Base-by-base conservation (phyloP, 2,329 filamentous ascomycete genomes). In the Corynespora cassiicola region DNA sequence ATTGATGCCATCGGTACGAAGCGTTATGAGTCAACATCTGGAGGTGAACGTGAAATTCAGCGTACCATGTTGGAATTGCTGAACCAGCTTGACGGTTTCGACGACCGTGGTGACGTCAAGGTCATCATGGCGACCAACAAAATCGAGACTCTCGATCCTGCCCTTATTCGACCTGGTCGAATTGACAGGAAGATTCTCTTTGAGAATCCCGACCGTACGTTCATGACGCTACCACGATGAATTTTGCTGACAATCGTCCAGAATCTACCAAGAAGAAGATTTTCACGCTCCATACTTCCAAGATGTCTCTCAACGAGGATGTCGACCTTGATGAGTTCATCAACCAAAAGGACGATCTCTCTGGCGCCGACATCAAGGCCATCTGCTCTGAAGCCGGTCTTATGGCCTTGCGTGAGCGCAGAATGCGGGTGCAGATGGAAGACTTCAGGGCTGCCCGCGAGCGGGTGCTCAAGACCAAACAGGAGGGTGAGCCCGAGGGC, bases 41-140 rank as follows among this genome's bases (percentile, higher is more conserved):
- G 94, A 48, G 94, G 95, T 68, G 94, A 99, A 71, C 87, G 92
- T 55, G 94, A 99, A 71, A 90, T 99, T 24, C 94, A 99, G 75
- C 86, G 94, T 69, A 99, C 94, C 31, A 99, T 99, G 94, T 76
- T 99, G 71, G 94, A 99, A 66, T 82, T 99, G 37, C 85, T 99
- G 26, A 99, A 99, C 73, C 94, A 99, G 75, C 85, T 99, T 7
- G 94, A 99, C 68, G 94, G 94, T 61, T 99, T 99, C 74, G 94
- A 99, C 66, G 95, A 99, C 71, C 88, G 94, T 45, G 95, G 94
- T 56, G 94, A 99, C 66, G 92, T 99, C 72, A 99, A 99, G 78
- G 94, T 99, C 47, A 92, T 99, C 70, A 97, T 99, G 91, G 95
- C 94, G 9, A 99, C 94, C 54, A 99, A 99, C 84, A 99, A 99